phyloP scores from a whole-genome alignment of 73 alveolate species.

The Stentor coeruleus region DNA sequence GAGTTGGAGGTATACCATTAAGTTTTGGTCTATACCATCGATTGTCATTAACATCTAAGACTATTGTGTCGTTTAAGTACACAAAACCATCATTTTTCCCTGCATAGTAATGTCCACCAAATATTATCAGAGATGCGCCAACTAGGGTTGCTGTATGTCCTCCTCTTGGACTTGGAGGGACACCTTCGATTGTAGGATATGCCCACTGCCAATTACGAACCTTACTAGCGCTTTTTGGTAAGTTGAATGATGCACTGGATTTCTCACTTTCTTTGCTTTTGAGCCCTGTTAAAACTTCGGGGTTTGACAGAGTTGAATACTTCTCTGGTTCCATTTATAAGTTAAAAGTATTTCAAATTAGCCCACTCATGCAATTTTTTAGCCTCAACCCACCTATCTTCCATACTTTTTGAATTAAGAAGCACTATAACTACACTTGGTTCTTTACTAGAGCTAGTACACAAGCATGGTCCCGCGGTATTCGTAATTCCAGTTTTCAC shows the following conservation, averaged over 20 bases:
- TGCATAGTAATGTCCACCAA: slow-evolving; percentile 63
- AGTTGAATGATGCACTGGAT: slow-evolving; percentile 1
- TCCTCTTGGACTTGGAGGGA: slow-evolving; percentile 98
- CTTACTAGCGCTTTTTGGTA: background rate
- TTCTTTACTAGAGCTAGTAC: too few relatives aligned
- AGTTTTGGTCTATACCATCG: slow-evolving; percentile 93
- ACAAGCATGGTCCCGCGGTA: slow-evolving; percentile 57
- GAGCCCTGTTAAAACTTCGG: slow-evolving; percentile 17
- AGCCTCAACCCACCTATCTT: slow-evolving; percentile 14
- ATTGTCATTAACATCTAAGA: slow-evolving; percentile 92
- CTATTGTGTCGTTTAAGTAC: slow-evolving; percentile 94
- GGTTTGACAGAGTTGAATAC: slow-evolving; percentile 24
- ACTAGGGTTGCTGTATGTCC: slow-evolving; percentile 97
- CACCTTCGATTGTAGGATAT: slow-evolving; percentile 60
- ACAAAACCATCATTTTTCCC: slow-evolving; percentile 68
- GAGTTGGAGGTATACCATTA: slow-evolving; percentile 97
- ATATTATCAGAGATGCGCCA: slow-evolving; percentile 91
- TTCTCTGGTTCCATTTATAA: slow-evolving; percentile 30
- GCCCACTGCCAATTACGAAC: slow-evolving; percentile 26
- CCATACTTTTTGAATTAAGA: background rate
- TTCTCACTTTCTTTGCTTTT: background rate
- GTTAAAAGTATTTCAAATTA: background rate
- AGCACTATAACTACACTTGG: background rate
- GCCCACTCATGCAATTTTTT: background rate
- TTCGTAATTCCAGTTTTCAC: slow-evolving; percentile 57